phyloP scores from a whole-genome alignment of 2,329 filamentous ascomycete species.

The Rachicladosporium sp. region DNA sequence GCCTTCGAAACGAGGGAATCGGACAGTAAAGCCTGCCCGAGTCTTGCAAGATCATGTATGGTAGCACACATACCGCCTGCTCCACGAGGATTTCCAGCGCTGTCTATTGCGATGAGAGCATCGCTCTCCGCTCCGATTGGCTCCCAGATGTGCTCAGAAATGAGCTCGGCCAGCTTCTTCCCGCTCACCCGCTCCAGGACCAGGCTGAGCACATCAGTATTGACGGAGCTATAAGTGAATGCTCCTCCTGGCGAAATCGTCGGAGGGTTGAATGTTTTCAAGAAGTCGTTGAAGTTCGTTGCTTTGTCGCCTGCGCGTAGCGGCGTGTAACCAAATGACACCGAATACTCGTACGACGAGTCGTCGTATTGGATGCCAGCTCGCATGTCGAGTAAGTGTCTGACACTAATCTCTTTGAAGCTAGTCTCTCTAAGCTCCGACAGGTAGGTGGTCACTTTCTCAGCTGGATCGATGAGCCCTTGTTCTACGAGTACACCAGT shows the following conservation, averaged over 20 bases:
- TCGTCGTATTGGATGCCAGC: constrained; percentile 11
- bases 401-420: constrained; percentile 11
- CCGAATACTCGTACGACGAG: constrained; percentile 3
- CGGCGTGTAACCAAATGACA: too few species aligned
- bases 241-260: constrained; percentile 4
- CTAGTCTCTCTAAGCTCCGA: constrained; percentile 7
- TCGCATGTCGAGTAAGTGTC: constrained; percentile 14
- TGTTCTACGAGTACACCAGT: constrained; percentile 11
- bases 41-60: constrained; percentile 11
- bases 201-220: constrained; percentile 16
- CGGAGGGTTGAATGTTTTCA: constrained; percentile 9
- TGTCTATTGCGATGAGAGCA: constrained; percentile 11
- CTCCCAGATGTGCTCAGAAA: constrained; percentile 13
- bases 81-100: constrained; percentile 9
- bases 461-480: constrained; percentile 11
- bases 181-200: constrained; percentile 11
- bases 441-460: constrained; percentile 10
- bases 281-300: constrained; percentile 10
- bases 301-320: too few species aligned
- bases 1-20: constrained; percentile 8
- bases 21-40: constrained; percentile 11
- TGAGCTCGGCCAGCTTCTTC: constrained; percentile 8
- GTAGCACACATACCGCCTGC: constrained; percentile 14
- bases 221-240: constrained; percentile 14
- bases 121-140: constrained; percentile 15